Evolutionary conservation across 2,329 filamentous ascomycete species (phyloP).

Genomic region (Phaeoacremonium minimum): DNA sequence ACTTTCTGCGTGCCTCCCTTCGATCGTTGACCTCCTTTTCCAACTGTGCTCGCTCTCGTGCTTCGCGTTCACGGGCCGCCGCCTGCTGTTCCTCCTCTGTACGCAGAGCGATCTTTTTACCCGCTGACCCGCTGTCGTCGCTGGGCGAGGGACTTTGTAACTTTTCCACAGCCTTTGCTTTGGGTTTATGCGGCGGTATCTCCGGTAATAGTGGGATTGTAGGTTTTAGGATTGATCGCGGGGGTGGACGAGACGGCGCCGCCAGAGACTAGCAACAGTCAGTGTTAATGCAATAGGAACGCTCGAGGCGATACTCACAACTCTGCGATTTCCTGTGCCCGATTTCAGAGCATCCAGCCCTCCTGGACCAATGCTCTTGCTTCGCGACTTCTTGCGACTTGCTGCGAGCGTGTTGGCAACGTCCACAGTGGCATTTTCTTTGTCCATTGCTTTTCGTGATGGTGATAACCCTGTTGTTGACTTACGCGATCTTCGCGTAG

Average conservation of each 20-base stretch:
- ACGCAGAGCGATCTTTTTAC: slow-evolving; percentile 59
- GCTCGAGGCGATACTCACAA: slow-evolving; percentile 48
- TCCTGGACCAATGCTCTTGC: slow-evolving; percentile 93
- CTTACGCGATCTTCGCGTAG: slow-evolving; percentile 59
- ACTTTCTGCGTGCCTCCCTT: slow-evolving; percentile 86
- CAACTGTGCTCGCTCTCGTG: slow-evolving; percentile 54
- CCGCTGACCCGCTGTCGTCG: slow-evolving; percentile 24
- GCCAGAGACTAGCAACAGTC: slow-evolving; percentile 44
- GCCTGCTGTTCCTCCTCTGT: slow-evolving; percentile 70
- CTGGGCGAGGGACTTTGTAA: slow-evolving; percentile 40
- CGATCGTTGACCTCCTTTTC: slow-evolving; percentile 65
- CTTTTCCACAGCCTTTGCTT: slow-evolving; percentile 34
- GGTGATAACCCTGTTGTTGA: slow-evolving; percentile 62
- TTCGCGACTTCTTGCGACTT: slow-evolving; percentile 69
- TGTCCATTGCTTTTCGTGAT: slow-evolving; percentile 53
- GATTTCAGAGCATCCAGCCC: slow-evolving; percentile 79
- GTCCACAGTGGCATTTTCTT: slow-evolving; percentile 75
- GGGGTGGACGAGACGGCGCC: slow-evolving; percentile 42
- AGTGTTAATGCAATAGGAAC: neutral
- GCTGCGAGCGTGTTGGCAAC: slow-evolving; percentile 49
- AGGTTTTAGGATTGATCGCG: slow-evolving; percentile 76
- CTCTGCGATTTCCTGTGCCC: slow-evolving; percentile 70
- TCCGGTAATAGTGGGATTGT: slow-evolving; percentile 64
- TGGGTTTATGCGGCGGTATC: slow-evolving; percentile 64
- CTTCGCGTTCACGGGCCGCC: slow-evolving; percentile 65